Base-by-base conservation (phyloP, 805 yeast genomes). In the Candida coquimbonensis region DNA sequence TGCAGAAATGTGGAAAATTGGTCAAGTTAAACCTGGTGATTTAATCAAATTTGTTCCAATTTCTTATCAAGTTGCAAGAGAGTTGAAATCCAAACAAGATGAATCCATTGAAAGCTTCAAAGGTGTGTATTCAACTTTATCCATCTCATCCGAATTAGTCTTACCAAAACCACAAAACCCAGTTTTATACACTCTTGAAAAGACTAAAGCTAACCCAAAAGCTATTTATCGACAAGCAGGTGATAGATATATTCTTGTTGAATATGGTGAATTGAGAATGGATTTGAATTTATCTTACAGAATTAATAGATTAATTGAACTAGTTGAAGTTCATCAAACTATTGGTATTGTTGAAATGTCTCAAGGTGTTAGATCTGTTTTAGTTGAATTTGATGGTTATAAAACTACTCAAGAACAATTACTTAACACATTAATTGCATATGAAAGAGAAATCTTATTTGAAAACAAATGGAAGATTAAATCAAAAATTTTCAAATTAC, bases 1-100 rank as follows among this genome's bases (percentile, higher is more conserved):
- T 60, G 87, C 95, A 36, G 99, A 93, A 69, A 80, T 93, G 83
- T 91, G 98, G 98, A 93, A 93, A 70, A 86, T 93, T 61, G 99
- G 99, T 40, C 98, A 91, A 69, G 90, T 87, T 38, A 90, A 87
- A 65, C 97, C 98, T 5, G 98, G 98, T 60, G 98, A 93, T 60
- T 56, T 65, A 40, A 80, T 91, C 49, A 77, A 77, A 53, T 91
- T 93, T 71, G 79, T 80, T 46, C 96, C 97, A 34, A 73, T 93
- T 38, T 57, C 79, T 14, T 83, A 77, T 55, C 80, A 77, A 29
- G 67, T 74, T 47, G 96, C 98, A 7, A 70, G 84, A 53, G 63
- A 63, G 16, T 69, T 90, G 64, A 84, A 80, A 64, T 57, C 57
- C 26, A 63, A 68, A 1, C 95, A 84, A 61, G 90, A 87, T 60